These are phyloP conservation scores for Pseudogymnoascus sp. DNA, from an alignment of 2,329 filamentous ascomycete species.

Conservation along the genomic window DNA sequence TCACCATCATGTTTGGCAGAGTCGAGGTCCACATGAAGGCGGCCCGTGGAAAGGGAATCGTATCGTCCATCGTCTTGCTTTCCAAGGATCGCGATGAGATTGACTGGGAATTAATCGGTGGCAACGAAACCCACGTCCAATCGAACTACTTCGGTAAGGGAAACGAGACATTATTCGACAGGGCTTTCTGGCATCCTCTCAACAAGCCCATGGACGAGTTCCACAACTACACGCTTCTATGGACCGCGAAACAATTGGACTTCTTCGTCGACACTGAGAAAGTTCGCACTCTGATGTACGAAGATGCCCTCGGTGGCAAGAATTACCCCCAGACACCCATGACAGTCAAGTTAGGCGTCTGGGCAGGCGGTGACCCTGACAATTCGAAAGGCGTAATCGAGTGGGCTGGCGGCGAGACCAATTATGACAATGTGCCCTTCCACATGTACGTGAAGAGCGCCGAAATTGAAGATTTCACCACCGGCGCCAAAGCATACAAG, in stretches of 20 bases:
- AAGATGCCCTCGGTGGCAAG: slow-evolving; percentile 54
- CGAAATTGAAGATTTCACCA: slow-evolving; percentile 52
- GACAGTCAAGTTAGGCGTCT: slow-evolving; percentile 62
- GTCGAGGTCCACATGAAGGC: slow-evolving; percentile 75
- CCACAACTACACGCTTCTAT: slow-evolving; percentile 68
- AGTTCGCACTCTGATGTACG: slow-evolving; percentile 57
- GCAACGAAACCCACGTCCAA: slow-evolving; percentile 55
- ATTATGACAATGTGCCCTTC: slow-evolving; percentile 62
- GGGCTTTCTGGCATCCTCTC: slow-evolving; percentile 57
- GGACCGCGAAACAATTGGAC: slow-evolving; percentile 60
- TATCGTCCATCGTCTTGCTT: slow-evolving; percentile 76
- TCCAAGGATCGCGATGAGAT: slow-evolving; percentile 83
- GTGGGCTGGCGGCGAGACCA: slow-evolving; percentile 65
- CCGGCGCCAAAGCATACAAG: slow-evolving; percentile 56
- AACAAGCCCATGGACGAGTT: slow-evolving; percentile 49
- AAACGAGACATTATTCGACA: slow-evolving; percentile 63
- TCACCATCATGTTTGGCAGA: slow-evolving; percentile 81
- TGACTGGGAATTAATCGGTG: slow-evolving; percentile 77
- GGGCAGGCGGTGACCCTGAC: slow-evolving; percentile 54
- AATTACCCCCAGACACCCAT: slow-evolving; percentile 73
- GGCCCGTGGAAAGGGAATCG: slow-evolving; percentile 66
- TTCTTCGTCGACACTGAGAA: slow-evolving; percentile 65
- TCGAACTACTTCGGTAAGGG: slow-evolving; percentile 77
- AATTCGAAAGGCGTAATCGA: slow-evolving; percentile 52
- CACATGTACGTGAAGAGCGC: slow-evolving; percentile 67